Evolutionary conservation across 495 filamentous ascomycete genomes (phyloP).

Genomic region (Aspergillus funiculosus): DNA sequence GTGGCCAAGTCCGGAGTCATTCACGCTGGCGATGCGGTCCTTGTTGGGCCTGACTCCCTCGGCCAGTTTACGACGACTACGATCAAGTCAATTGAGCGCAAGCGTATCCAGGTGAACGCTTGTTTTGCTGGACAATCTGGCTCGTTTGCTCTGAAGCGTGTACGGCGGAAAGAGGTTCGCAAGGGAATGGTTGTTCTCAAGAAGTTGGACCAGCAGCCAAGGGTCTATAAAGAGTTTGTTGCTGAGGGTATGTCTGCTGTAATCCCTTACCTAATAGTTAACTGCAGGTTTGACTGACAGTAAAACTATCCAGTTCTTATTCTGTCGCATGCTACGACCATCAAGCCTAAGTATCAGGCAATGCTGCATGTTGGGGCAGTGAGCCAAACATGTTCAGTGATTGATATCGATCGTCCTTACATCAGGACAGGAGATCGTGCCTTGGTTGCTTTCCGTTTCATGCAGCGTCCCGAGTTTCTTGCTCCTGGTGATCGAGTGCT

Average conservation of each 20-base stretch:
- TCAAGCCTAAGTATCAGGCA: slow-evolving; percentile 95
- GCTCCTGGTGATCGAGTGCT: slow-evolving; percentile 81
- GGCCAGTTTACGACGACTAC: slow-evolving; percentile 87
- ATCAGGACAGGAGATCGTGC: slow-evolving; percentile 93
- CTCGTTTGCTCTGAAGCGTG: slow-evolving; percentile 80
- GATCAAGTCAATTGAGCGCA: slow-evolving; percentile 90
- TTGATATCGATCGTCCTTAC: slow-evolving; percentile 93
- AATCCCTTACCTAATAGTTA: background rate
- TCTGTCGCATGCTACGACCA: slow-evolving; percentile 94
- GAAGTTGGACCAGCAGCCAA: slow-evolving; percentile 66
- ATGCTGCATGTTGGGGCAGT: slow-evolving; percentile 98
- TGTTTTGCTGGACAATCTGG: slow-evolving; percentile 90
- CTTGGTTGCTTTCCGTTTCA: slow-evolving; percentile 86
- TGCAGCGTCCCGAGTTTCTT: slow-evolving; percentile 93
- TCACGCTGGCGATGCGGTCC: slow-evolving; percentile 82
- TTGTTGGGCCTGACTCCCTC: slow-evolving; percentile 86
- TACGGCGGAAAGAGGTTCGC: slow-evolving; percentile 86
- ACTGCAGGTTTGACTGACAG: background rate
- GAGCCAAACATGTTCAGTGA: slow-evolving; percentile 92
- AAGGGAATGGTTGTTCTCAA: slow-evolving; percentile 98
- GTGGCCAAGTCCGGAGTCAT: slow-evolving; percentile 82
- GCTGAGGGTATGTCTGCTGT: slow-evolving; percentile 62
- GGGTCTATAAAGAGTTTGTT: slow-evolving; percentile 87
- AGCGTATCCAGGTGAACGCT: slow-evolving; percentile 83
- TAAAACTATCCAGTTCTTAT: slow-evolving; percentile 65